Conservation (phyloP, 2,329 filamentous ascomycete species). For the Lachnellula willkommii region DNA sequence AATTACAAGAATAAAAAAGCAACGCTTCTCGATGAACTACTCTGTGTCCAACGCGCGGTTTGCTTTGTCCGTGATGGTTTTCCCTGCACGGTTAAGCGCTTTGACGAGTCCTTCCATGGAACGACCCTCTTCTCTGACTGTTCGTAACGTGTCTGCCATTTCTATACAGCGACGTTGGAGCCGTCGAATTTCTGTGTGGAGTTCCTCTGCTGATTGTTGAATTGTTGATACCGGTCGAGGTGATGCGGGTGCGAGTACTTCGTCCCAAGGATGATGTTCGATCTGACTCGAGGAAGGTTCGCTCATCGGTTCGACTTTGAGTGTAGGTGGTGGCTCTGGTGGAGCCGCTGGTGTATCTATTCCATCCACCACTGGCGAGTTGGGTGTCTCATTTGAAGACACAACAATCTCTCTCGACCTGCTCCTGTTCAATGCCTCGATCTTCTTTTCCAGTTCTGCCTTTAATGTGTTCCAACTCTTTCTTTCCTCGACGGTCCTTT, state of each 20-base stretch:
- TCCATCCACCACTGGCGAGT: not conserved
- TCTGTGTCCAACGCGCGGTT: slow-evolving; percentile 13
- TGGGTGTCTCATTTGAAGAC: not conserved
- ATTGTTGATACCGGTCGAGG: not conserved
- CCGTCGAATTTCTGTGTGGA: slow-evolving; percentile 24
- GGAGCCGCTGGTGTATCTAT: slow-evolving; percentile 2
- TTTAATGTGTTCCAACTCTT: slow-evolving; percentile 26
- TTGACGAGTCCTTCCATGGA: slow-evolving; percentile 25
- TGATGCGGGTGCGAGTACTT: not conserved
- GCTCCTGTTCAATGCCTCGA: slow-evolving; percentile 17
- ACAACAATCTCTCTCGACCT: not conserved
- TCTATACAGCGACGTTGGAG: slow-evolving; percentile 24
- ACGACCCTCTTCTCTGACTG: slow-evolving; percentile 23
- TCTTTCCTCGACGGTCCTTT: slow-evolving; percentile 25
- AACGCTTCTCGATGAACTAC: not conserved
- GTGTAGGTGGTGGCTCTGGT: not conserved
- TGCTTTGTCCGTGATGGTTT: slow-evolving; percentile 19
- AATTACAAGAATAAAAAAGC: not conserved
- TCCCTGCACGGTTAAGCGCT: slow-evolving; percentile 18
- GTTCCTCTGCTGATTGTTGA: slow-evolving; percentile 11
- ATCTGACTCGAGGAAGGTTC: not conserved
- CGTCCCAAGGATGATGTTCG: not conserved
- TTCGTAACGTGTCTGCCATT: slow-evolving; percentile 22
- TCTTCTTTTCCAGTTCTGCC: slow-evolving; percentile 26
- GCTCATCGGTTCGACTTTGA: slow-evolving; percentile 14